Evolutionary conservation across 2,329 filamentous ascomycete genomes (phyloP).

Genomic region (Fusarium sterilihyphosum): DNA sequence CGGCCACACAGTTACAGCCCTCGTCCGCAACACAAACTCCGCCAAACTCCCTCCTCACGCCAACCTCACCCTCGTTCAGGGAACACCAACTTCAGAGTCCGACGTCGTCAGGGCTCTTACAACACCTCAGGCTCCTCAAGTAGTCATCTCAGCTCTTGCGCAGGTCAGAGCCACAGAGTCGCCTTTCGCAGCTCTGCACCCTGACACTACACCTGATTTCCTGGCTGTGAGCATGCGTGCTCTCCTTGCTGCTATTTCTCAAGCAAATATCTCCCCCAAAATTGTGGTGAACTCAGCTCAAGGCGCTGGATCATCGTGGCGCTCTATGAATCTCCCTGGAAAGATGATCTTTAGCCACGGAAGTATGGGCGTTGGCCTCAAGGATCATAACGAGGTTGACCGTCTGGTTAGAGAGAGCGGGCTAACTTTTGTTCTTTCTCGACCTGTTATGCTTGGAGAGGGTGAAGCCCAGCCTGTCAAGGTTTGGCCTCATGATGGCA

Average conservation of each 20-base stretch:
- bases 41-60: neutral
- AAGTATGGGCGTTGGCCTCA: conserved; percentile 13
- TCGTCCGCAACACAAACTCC: conserved; percentile 3
- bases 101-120: neutral
- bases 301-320: conserved; percentile 5
- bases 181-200: conserved; percentile 1
- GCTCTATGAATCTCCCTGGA: conserved; percentile 11
- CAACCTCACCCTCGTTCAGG: conserved; percentile 17
- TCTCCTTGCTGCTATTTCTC: neutral
- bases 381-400: conserved; percentile 24
- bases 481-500: conserved; percentile 29
- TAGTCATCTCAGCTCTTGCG: conserved; percentile 7
- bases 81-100: conserved; percentile 12
- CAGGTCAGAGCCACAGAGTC: conserved; percentile 18
- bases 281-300: conserved; percentile 17
- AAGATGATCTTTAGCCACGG: conserved; percentile 31
- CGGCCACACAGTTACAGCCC: conserved; percentile 18
- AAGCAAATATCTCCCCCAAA: neutral
- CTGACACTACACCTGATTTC: conserved; percentile 21
- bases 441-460: conserved; percentile 18
- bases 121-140: neutral
- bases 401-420: conserved; percentile 6
- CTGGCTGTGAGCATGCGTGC: conserved; percentile 14
- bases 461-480: conserved; percentile 6
- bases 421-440: conserved; percentile 3